Evolutionary conservation across 352 stramenopile genomes (phyloP), one percentile per base, ranked within the genome.

Genomic region (Thalassiosira ordinaria): DNA sequence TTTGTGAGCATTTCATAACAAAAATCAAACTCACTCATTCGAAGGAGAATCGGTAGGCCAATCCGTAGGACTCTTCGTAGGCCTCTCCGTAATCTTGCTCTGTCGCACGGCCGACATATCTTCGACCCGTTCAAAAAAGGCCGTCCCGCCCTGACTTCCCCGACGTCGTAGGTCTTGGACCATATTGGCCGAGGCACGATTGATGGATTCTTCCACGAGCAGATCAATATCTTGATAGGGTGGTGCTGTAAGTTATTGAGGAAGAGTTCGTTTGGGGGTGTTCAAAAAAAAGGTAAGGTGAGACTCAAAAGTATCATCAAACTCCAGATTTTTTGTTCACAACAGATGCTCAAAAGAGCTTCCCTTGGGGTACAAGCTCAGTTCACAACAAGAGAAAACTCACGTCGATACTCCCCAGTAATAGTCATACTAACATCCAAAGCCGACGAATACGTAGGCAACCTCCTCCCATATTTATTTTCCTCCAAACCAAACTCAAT

Each of bases 371-470:
- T n/a, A n/a, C n/a, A n/a, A n/a, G n/a, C n/a, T n/a, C n/a, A n/a
- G n/a, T n/a, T n/a, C n/a, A n/a, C n/a, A n/a, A n/a, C n/a, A n/a
- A n/a, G n/a, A n/a, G n/a, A n/a, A 47, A 7, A 47, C 39, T 47
- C 39, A 47, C 39, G 60, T 9, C 60, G 60, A 20, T 68, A 68
- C 3, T 57, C 60, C 7, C 60, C 60, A 6, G 60, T 68, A 24
- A 68, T 68, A 2, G 41, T 57, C 39, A 68, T 68, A 2, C 39
- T 57, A n/a, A 68, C 60, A 18, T 68, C 60, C 1, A 68, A 16
- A 1, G 60, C 37, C 1, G 60, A 68, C 13, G 60, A 68, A 9
- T 5, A 56, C 9, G 41, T 68, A 2, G 60, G 39, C 20, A 68
- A 31, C 16, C 39, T 63, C 16, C 53, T 22, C 26, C 49, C 6